Evolutionary conservation across 192 early-diverging fungal species (phyloP), one percentile per base, ranked within the genome.

Genomic region (Piromyces sp.): DNA sequence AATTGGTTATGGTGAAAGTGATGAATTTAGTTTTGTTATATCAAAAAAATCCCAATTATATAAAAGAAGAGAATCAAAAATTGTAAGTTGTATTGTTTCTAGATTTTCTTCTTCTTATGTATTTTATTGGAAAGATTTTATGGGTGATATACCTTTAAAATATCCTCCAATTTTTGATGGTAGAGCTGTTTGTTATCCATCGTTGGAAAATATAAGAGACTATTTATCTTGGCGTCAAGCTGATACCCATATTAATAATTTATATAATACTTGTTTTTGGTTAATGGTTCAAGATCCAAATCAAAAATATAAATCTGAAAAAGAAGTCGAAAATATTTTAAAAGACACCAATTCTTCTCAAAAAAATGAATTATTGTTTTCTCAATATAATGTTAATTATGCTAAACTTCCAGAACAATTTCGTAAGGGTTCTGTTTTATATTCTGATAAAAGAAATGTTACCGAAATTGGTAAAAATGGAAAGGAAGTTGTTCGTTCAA

Each of bases 181-280:
- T 29, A 91, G 97, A 2, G 91, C 91, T 14, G 96, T 99, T 12
- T 86, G 88, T 33, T 99, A 99, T 85, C 97, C 97, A 26, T 89
- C 89, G 3, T 89, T 92, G 40, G 83, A 92, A 78, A 94, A 94
- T 79, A 81, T 99, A 82, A 90, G 93, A 83, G 97, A 99, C 87
- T 99, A 99, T 86, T 87, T 99, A 81, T 86, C 88, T 79, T 99
- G 97, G 97, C 87, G 97, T 30, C 96, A 98, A 84, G 96, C 92
- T 22, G 96, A 98, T 37, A 84, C 31, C 22, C 84, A 86, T 79
- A 85, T 82, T 81, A 84, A 87, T 81, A 84, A 83, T 30, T 79
- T 87, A 82, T 99, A 97, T 88, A 99, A 99, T 86, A 99, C 97
- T 5, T 90, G 92, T 13, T 98, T 97, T 85, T 98, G 96, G 96